phyloP scores from a whole-genome alignment of 75 land plant genomes.

The Pseudotsuga menziesii region DNA sequence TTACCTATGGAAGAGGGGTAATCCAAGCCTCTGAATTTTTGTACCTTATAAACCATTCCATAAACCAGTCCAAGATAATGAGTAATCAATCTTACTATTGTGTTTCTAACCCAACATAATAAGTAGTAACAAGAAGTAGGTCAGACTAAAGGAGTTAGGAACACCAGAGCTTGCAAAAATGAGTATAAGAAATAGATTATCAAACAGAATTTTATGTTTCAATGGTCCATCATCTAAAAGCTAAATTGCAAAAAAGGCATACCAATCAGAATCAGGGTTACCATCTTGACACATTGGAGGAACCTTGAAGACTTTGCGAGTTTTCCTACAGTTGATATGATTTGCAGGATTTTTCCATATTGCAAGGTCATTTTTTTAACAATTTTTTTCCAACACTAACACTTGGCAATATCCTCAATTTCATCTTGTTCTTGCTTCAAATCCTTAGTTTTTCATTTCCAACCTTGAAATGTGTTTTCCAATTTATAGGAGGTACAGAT shows the following conservation, averaged over 20 bases:
- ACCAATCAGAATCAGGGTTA: slow-evolving; percentile 54
- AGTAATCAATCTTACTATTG: background rate
- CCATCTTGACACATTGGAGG: slow-evolving; percentile 35
- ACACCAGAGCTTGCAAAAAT: background rate
- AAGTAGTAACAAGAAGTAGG: too few relatives aligned
- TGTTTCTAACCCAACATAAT: too few relatives aligned
- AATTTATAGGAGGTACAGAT: slow-evolving; percentile 64
- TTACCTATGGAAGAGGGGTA: slow-evolving; percentile 70
- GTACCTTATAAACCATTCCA: slow-evolving; percentile 40
- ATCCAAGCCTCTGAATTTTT: slow-evolving; percentile 70
- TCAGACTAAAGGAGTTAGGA: too few relatives aligned
- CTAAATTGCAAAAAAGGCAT: background rate
- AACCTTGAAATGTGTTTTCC: slow-evolving; percentile 39
- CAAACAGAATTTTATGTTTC: background rate
- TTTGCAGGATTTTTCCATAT: slow-evolving; percentile 60
- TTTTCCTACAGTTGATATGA: slow-evolving; percentile 35
- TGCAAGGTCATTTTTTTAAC: slow-evolving; percentile 47
- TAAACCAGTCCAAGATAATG: too few relatives aligned
- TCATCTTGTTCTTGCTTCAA: slow-evolving; percentile 38
- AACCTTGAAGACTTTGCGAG: slow-evolving; percentile 10
- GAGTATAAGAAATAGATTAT: background rate
- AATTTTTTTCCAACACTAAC: slow-evolving; percentile 57
- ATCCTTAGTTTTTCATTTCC: slow-evolving; percentile 55
- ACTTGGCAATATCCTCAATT: slow-evolving; percentile 55
- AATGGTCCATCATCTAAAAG: background rate